Evolutionary conservation across 2,329 filamentous ascomycete species (phyloP), one percentile per base, ranked within the genome.

Genomic region (Paraphaeosphaeria sporulosa): DNA sequence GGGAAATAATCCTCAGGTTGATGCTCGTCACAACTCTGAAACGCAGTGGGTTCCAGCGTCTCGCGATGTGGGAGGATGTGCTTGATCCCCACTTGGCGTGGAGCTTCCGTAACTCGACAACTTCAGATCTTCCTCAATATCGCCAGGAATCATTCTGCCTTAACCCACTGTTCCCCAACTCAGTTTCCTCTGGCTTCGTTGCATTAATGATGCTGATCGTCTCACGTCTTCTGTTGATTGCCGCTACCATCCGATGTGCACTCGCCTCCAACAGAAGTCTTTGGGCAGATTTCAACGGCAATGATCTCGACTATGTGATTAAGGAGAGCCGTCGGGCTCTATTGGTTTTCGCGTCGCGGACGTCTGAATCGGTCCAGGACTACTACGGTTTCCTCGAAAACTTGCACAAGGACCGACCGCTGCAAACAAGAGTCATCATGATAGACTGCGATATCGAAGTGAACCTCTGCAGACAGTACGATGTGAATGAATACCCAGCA

Each of bases 401-500:
- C 12, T 21, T 51, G 19, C 19, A 48, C 25, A 56, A 62, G 2
- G 60, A 62, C 3, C 42, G 46, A 27, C 48, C 25, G 2, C 32
- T 60, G 3, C 54, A 63, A 12, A 63, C 63, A 19, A 63, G 61
- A 19, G 63, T 63, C 12, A 52, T 63, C 23, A 53, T 57, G 3
- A 55, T 72, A 21, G 63, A 71, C 50, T 72, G 69, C 61, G 64
- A 66, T 19, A n/a, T 55, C 19, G 60, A 68, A 27, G 21, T 30
- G 7, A 61, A 68, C 7, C 50, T 70, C 3, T 72, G 69, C 43
- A 49, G 54, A 43, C 36, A 64, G n/a, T 57, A 67, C 38, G 68
- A 70, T 52, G 63, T 72, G 17, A 67, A 70, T 34, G 59, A 63
- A 2, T 72, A 67, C 55, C 69, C 69, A 10, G 61, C 68, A 6